phyloP scores from a whole-genome alignment of 306 rosid genomes.

The Pterocarpus macrocarpus region DNA sequence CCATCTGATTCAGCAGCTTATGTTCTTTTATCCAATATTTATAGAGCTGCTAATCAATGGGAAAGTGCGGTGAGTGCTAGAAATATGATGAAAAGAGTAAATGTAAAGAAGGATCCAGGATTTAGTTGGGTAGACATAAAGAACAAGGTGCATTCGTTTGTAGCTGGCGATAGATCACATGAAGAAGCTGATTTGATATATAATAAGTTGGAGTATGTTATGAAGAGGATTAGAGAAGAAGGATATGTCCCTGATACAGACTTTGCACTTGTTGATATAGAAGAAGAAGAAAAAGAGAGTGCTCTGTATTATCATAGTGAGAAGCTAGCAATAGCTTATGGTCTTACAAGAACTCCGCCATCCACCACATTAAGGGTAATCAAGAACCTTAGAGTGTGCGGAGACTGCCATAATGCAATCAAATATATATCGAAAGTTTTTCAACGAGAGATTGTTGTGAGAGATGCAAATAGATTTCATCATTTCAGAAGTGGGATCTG shows the following conservation, averaged over 20 bases:
- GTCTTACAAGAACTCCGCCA: constrained; percentile 66
- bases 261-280: constrained; percentile 73
- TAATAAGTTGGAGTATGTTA: constrained; percentile 65
- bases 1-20: constrained; percentile 82
- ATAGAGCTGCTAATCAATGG: constrained; percentile 83
- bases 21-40: constrained; percentile 80
- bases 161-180: constrained; percentile 82
- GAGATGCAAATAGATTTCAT: not conserved
- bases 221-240: constrained; percentile 71
- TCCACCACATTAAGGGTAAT: constrained; percentile 65
- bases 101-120: constrained; percentile 88
- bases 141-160: constrained; percentile 79
- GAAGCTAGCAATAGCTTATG: constrained; percentile 76
- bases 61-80: constrained; percentile 69
- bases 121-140: constrained; percentile 87
- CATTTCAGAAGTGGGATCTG: not conserved
- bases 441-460: constrained; percentile 13
- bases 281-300: constrained; percentile 79
- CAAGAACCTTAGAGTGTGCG: constrained; percentile 80
- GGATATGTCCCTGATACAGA: constrained; percentile 83
- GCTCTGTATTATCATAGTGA: constrained; percentile 74
- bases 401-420: constrained; percentile 86
- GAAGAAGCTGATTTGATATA: constrained; percentile 66
- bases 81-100: constrained; percentile 67
- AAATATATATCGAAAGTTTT: constrained; percentile 71